These are phyloP conservation scores for Peronospora destructor DNA, from an alignment of 352 stramenopile species.

Conservation along the genomic window DNA sequence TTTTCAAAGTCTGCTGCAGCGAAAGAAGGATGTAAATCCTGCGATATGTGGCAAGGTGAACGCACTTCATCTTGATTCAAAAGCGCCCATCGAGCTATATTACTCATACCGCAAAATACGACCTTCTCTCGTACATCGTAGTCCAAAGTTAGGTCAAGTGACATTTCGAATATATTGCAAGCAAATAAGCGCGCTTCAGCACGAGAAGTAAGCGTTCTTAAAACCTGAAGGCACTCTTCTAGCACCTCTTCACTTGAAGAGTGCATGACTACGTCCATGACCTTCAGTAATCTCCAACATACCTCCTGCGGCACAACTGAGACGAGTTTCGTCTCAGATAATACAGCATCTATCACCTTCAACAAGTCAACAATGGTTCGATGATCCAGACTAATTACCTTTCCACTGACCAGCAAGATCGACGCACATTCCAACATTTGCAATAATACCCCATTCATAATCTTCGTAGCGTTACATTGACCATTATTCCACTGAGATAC, in stretches of 20 bases:
- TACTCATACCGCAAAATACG: conserved; percentile 8
- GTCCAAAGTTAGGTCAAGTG: conserved; percentile 26
- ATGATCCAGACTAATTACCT: conserved; percentile 13
- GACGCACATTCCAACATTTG: conserved; percentile 21
- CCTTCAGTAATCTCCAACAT: conserved; percentile 8
- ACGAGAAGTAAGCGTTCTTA: conserved; percentile 17
- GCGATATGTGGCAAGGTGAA: conserved; percentile 3
- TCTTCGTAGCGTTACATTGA: conserved; percentile 6
- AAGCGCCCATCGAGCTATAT: conserved; percentile 19
- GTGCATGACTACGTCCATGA: conserved; percentile 2
- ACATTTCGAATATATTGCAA: conserved; percentile 12
- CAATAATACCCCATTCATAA: conserved; percentile 11
- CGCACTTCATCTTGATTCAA: conserved; percentile 8
- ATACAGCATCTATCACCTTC: conserved; percentile 16
- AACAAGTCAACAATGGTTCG: conserved; percentile 16
- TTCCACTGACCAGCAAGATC: conserved; percentile 13
- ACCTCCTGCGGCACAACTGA: conserved; percentile 14
- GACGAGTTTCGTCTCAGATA: conserved; percentile 11
- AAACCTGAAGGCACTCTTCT: conserved; percentile 19
- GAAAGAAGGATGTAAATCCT: conserved; percentile 29
- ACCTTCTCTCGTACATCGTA: conserved; percentile 6
- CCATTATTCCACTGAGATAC: conserved; percentile 5
- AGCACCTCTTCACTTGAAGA: conserved; percentile 21
- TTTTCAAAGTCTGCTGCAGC: conserved; percentile 38
- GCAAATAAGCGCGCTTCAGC: conserved; percentile 9